phyloP scores from a whole-genome alignment of 345 rosid species.

The Gossypium ekmanianum region DNA sequence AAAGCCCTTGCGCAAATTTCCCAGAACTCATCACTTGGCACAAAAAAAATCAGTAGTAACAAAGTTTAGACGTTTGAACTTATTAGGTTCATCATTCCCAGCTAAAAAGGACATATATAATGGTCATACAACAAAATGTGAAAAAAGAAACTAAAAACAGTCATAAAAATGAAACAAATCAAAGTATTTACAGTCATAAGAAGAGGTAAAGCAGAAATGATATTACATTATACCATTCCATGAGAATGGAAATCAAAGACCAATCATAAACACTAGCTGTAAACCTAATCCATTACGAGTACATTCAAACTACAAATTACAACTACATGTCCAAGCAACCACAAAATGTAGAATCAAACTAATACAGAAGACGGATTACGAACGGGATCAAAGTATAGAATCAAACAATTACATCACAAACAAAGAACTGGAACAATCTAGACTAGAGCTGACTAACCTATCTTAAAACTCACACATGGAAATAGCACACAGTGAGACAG shows the following conservation, averaged over 20 bases:
- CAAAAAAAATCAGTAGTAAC: not conserved
- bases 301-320: too few relatives aligned
- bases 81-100: not conserved
- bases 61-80: not conserved
- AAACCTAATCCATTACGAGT: too few relatives aligned
- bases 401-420: too few relatives aligned
- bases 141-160: not conserved
- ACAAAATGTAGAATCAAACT: too few relatives aligned
- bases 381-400: too few relatives aligned
- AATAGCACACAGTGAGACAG: too few relatives aligned
- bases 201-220: not conserved
- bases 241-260: conserved; percentile 25
- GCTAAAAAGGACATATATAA: not conserved
- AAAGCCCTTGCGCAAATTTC: conserved; percentile 37
- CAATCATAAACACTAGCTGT: conserved; percentile 10
- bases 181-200: conserved; percentile 17
- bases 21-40: conserved; percentile 24
- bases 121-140: not conserved
- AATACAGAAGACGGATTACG: too few relatives aligned
- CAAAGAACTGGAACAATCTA: too few relatives aligned
- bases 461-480: too few relatives aligned
- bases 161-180: not conserved
- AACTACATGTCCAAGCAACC: too few relatives aligned
- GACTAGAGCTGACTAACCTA: too few relatives aligned
- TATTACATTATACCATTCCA: conserved; percentile 20